Evolutionary conservation across 495 filamentous ascomycete species (phyloP), one percentile per base, ranked within the genome.

Genomic region (Xeromyces bisporus): DNA sequence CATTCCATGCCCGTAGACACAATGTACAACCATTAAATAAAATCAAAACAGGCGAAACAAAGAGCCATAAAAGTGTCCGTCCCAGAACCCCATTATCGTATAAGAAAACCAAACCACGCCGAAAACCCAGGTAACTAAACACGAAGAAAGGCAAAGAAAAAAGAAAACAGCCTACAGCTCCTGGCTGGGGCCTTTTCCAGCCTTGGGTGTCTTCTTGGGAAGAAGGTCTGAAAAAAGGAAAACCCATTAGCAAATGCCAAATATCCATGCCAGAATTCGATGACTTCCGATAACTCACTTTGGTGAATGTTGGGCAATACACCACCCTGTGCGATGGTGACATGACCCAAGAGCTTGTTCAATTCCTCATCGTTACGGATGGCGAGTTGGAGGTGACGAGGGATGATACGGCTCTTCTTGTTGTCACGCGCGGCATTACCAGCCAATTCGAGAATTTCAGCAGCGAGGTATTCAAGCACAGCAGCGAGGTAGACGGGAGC

Each of bases 381-480:
- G 60, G 89, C 89, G 48, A 97, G 86, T 69, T 97, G 89, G 29
- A 97, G 78, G 64, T 97, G 89, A 57, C 89, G 86, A 41, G 89
- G 89, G 44, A 96, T 97, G 69, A 97, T 97, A 80, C 89, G 84
- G 39, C 87, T 97, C 77, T 94, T 96, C 83, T 97, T 97, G 79
- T 96, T 96, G 64, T 97, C 89, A 55, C 89, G 87, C 36, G 89
- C 89, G 42, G 89, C 89, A 56, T 97, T 97, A 48, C 89, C 89
- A 56, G 89, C 89, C 64, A 97, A 68, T 66, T 97, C 89, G 55
- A 97, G 85, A 38, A 97, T 94, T 63, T 97, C 89, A 38, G 89
- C 89, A 39, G 89, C 87, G 35, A 97, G 80, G 50, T 97, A 97
- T 69, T 97, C 89, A 23, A 97, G 84, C 23, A 97, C 89, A 32